phyloP scores from a whole-genome alignment of 2,329 filamentous ascomycete genomes.

The Aulographum hederae region DNA sequence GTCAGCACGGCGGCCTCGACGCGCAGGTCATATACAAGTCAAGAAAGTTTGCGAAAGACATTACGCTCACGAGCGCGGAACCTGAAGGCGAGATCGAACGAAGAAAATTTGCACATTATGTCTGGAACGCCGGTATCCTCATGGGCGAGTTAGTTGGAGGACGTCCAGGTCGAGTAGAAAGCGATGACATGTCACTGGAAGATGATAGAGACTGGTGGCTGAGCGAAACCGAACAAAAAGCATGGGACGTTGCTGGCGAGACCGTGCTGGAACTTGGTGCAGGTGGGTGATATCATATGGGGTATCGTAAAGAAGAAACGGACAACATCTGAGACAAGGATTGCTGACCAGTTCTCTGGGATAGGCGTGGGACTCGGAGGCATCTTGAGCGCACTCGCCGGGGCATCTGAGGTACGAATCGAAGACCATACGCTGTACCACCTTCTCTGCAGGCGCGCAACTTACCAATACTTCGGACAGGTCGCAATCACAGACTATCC shows the following conservation, averaged over 20 bases:
- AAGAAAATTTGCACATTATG: conserved; percentile 49
- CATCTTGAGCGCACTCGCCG: conserved; percentile 25
- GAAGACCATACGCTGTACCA: no score
- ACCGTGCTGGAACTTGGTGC: conserved; percentile 47
- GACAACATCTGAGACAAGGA: no score
- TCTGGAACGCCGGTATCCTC: conserved; percentile 47
- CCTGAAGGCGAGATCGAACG: conserved; percentile 29
- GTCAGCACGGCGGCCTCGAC: conserved; percentile 45
- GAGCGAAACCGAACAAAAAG: conserved; percentile 11
- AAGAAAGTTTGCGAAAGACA: neutral
- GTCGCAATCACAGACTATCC: conserved; percentile 53
- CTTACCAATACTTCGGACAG: conserved; percentile 10
- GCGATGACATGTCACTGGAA: conserved; percentile 5
- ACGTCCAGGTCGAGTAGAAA: conserved; percentile 1
- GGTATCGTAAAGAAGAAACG: conserved; percentile 1
- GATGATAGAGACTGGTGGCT: conserved; percentile 15
- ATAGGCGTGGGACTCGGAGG: conserved; percentile 27
- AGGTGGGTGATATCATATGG: conserved; percentile 35
- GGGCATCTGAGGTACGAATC: conserved; percentile 21
- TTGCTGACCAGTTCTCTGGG: no score
- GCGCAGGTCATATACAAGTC: conserved; percentile 41
- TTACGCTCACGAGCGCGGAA: neutral
- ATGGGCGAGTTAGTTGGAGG: conserved; percentile 23
- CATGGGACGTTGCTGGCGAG: conserved; percentile 30
- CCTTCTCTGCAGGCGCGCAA: no score